Evolutionary conservation across 2,329 filamentous ascomycete species (phyloP), one percentile per base, ranked within the genome.

Genomic region (Cucurbitaria berberidis): DNA sequence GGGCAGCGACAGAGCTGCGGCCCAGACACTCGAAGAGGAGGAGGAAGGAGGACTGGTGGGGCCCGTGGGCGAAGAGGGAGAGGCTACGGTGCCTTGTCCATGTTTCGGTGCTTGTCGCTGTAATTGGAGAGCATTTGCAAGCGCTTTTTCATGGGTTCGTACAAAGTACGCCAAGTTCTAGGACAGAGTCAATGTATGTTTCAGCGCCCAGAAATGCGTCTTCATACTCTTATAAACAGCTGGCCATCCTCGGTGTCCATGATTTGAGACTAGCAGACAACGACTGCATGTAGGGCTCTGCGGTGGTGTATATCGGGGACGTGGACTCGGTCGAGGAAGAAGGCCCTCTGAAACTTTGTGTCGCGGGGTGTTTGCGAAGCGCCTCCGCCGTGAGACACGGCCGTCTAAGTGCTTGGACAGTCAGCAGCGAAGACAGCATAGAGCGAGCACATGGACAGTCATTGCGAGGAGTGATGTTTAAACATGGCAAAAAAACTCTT

Each of bases 121-220:
- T 66, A 96, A 83, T 76, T 97, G 93, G 59, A 97, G 82, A 67
- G 93, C 93, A 80, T 98, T 98, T 73, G 95, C 95, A 59, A 99
- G 85, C 32, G 93, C 93, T 79, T 96, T 96, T 78, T 99, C 95
- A 81, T 99, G 92, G 50, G 92, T 96, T 59, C 93, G 91, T 78
- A 99, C 92, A 78, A 96, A 98, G 78, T 89, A 89, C 73, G 93
- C 93, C 74, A 99, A 84, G 83, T 96, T 95, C 93, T 97, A 75
- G 26, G 51, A 41, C 39, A 32, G 54, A 57, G 67, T 77, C 57
- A 79, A 75, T 58, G 34, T 49, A 32, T 39, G 40, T 45, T 21
- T 36, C 38, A 44, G 44, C 35, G 41, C 24, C 41, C 11, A 13
- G 18, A 10, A 35, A 26, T 24, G 49, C 32, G 34, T 48, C n/a